Evolutionary conservation across 2,329 filamentous ascomycete genomes (phyloP), one percentile per base, ranked within the genome.

Genomic region (Seiridium cupressi): DNA sequence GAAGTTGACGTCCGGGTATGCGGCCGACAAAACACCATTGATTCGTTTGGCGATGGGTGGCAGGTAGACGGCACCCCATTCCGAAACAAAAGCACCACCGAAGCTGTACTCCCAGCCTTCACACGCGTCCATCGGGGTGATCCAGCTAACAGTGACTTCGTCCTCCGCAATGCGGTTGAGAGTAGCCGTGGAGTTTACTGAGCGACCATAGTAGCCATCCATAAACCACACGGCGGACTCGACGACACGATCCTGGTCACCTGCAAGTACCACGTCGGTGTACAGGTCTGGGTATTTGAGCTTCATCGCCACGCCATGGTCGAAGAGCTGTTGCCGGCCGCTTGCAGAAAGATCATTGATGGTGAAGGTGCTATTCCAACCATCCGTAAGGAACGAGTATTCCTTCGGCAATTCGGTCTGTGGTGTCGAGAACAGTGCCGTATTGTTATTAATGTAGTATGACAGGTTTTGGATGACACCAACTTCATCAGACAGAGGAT

Each of bases 171-270:
- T 34, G 9, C 49, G 35, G 5, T 60, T 60, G 10, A 63, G 60
- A 3, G 46, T 51, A 0, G 64, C 66, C 1, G 65, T 67, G n/a
- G 55, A 42, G 49, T 66, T 63, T 1, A 54, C 62, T 13, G 35
- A 40, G 58, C 64, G 63, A 11, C 65, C 65, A 44, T 62, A 66
- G 51, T 65, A 68, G 5, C 64, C 62, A 57, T 66, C 61, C 61
- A 68, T 63, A 47, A 66, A 68, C 64, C 63, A 67, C 10, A 58
- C 51, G 10, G 65, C 64, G 3, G 63, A 68, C 55, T 65, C 65
- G 8, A 68, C 59, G 2, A 68, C 65, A 18, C 66, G 61, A 36
- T 67, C 62, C 35, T 65, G 63, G 32, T 67, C 64, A 36, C 64
- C 65, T 7, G 61, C 66, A 0, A 68, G 51, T 4, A 65, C 62